These are phyloP conservation scores for Suillus tomentosus DNA, from an alignment of 768 basidiomycete genomes.

Conservation along the genomic window DNA sequence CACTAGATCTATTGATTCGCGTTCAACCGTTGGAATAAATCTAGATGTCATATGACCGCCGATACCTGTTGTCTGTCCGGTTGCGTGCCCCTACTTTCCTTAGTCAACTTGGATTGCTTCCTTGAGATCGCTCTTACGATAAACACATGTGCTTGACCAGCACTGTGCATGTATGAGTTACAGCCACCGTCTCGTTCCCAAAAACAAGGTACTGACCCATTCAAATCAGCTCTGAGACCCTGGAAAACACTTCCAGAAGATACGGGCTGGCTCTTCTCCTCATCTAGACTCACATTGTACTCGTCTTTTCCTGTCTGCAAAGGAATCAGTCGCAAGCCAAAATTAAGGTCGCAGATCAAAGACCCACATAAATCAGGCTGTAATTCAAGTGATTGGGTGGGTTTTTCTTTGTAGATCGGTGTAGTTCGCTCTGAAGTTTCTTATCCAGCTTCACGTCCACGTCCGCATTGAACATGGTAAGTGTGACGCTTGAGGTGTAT, in stretches of 20 bases:
- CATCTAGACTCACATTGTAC: conserved; percentile 70
- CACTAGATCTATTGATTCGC: conserved; percentile 91
- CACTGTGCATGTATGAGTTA: conserved; percentile 36
- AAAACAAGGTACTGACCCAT: conserved; percentile 52
- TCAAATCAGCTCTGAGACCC: conserved; percentile 83
- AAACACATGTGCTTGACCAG: conserved; percentile 76
- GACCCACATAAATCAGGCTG: conserved; percentile 80
- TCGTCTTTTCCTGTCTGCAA: conserved; percentile 78
- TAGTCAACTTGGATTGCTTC: conserved; percentile 11
- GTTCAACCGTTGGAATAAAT: conserved; percentile 95
- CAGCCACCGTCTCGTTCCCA: background rate
- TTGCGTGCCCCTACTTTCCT: conserved; percentile 75
- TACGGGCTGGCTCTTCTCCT: conserved; percentile 60
- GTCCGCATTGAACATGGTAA: conserved; percentile 37
- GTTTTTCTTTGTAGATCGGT: conserved; percentile 93
- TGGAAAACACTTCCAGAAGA: conserved; percentile 82
- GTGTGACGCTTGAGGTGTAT: conserved; percentile 27
- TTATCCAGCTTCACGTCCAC: conserved; percentile 64
- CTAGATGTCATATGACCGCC: conserved; percentile 72
- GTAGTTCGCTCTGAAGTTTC: conserved; percentile 71
- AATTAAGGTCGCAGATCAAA: conserved; percentile 4
- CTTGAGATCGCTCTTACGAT: conserved; percentile 53
- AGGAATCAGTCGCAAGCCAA: background rate
- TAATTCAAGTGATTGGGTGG: conserved; percentile 76
- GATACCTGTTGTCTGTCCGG: conserved; percentile 88